Evolutionary conservation across 2,329 filamentous ascomycete species (phyloP), one percentile per base, ranked within the genome.

Genomic region (Fusarium ambrosium): DNA sequence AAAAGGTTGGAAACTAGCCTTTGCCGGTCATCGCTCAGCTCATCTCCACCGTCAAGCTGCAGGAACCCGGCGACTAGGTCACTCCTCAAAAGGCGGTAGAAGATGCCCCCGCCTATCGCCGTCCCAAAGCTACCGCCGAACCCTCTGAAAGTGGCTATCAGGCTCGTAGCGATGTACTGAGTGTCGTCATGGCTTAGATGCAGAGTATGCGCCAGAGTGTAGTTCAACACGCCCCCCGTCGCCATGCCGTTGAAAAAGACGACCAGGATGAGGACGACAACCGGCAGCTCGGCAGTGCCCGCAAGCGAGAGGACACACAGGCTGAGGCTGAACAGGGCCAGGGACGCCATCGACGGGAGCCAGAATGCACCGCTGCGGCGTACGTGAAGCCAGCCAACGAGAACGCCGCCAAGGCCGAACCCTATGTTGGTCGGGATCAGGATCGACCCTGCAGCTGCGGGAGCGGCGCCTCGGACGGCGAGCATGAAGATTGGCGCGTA

Each of bases 71-170:
- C 77, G n/a, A 86, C 84, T 2, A 96, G 85, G 0, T 86, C 84
- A 3, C 77, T 82, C 55, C 87, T 85, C 36, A 96, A 82, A 2
- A 90, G 85, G 6, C 93, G 88, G 45, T 89, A 87, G 79, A 95
- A 96, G 63, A 94, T 86, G 0, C 94, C 94, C 4, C 94, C 94
- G 3, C 94, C 93, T 58, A 96, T 92, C 0, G 94, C 91, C 1
- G 92, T 93, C 4, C 94, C 94, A 77, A 97, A 97, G 62, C 91
- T 93, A 16, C 94, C 94, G 0, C 93, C 93, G 73, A 97, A 95
- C 6, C 93, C 93, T 5, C 95, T 89, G 82, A 96, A 96, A 1
- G 94, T 97, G 32, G 92, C 90, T 5, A 96, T 83, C 48, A 97
- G 85, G 14, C 93, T 93, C 1, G 92, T 94, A 4, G 93, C 90